A percentile compares a stretch with the other conserved stretches of the same genome.
phyloP scores from a whole-genome alignment of 2,329 filamentous ascomycete species.

The Aspergillus sp. region DNA sequence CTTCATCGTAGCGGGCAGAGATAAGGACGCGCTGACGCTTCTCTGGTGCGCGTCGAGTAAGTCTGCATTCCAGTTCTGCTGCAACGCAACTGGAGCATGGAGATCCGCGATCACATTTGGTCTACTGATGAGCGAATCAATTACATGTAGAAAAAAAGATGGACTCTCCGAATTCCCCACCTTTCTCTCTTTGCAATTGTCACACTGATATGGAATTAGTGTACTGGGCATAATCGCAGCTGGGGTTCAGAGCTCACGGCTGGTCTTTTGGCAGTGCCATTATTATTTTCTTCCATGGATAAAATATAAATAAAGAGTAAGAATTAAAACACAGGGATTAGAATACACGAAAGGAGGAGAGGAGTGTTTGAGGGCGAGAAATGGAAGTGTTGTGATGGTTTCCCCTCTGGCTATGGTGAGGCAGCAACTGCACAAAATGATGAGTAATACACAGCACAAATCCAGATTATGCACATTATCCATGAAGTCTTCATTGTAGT shows the following conservation, averaged over 20 bases:
- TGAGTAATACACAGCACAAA: too few relatives aligned
- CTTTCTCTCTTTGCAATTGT: neutral
- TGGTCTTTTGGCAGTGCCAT: neutral
- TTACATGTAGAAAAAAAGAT: neutral
- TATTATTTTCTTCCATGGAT: neutral
- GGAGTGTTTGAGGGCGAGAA: too few relatives aligned
- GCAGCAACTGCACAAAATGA: too few relatives aligned
- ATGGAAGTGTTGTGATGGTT: too few relatives aligned
- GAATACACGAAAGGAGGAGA: too few relatives aligned
- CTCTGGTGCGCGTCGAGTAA: neutral
- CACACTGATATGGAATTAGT: neutral
- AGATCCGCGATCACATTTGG: neutral
- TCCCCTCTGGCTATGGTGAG: too few relatives aligned
- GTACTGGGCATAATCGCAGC: neutral
- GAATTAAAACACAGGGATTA: too few relatives aligned
- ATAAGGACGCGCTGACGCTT: neutral
- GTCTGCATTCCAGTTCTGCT: neutral
- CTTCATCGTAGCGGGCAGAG: neutral
- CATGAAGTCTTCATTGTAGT: too few relatives aligned
- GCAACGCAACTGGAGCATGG: neutral
- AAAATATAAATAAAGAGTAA: too few relatives aligned
- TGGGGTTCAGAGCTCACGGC: neutral
- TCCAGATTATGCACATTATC: too few relatives aligned
- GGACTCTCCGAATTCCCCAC: neutral
- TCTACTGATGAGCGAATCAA: neutral